Evolutionary conservation across 495 filamentous ascomycete genomes (phyloP).

Genomic region (Talaromyces proteolyticus): DNA sequence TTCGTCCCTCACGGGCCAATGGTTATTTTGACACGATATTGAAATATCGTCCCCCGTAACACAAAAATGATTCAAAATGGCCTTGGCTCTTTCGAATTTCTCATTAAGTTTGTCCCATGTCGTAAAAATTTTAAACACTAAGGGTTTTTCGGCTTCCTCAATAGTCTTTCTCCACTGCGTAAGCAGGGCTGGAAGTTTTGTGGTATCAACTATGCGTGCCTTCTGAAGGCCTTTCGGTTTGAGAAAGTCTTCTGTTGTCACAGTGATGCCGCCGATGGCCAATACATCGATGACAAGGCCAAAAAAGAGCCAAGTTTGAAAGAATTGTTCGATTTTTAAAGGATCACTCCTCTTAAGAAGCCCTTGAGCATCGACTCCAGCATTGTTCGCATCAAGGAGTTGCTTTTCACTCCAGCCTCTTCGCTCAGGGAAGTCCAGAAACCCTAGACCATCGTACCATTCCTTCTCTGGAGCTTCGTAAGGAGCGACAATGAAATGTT

Average conservation of each 20-base stretch:
- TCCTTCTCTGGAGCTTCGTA: not conserved
- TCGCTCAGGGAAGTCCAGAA: not conserved
- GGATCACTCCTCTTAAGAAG: not conserved
- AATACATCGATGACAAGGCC: constrained; percentile 1
- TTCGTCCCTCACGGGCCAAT: not conserved
- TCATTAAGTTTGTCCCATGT: not conserved
- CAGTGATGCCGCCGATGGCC: not conserved
- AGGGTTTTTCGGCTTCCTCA: not conserved
- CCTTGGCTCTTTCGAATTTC: not conserved
- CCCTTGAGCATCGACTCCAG: no score
- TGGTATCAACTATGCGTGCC: constrained; percentile 1
- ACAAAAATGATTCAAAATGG: not conserved
- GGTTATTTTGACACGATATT: not conserved
- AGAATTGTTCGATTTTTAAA: constrained; percentile 3
- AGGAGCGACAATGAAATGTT: not conserved
- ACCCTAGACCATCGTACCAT: constrained; percentile 3
- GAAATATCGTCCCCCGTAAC: not conserved
- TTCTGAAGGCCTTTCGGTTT: not conserved
- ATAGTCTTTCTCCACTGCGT: not conserved
- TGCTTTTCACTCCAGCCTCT: constrained; percentile 2
- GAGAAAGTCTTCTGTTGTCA: constrained; percentile 3
- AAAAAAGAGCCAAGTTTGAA: constrained; percentile 4
- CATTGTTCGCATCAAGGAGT: not conserved
- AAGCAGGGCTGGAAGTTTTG: not conserved
- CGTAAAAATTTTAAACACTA: no score